Evolutionary conservation across 129 eudicot species (phyloP).

Genomic region (Kitagawia praeruptora): DNA sequence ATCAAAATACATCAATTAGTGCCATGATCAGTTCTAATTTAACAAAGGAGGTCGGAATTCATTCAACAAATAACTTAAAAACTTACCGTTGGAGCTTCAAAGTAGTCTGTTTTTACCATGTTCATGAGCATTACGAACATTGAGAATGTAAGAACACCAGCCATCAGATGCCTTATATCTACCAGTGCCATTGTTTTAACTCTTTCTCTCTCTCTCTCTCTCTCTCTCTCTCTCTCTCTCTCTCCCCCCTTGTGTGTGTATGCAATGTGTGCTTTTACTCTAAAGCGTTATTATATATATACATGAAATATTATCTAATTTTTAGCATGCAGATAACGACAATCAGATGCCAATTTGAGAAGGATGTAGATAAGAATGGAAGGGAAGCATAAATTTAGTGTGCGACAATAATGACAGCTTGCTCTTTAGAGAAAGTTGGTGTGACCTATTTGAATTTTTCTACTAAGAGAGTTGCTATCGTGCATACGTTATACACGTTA

Average conservation of each 20-base stretch:
- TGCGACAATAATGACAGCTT: constrained; percentile 1
- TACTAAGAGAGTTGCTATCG: neutral
- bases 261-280: neutral
- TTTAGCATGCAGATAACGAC: neutral
- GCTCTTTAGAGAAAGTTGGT: neutral
- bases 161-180: constrained; percentile 52
- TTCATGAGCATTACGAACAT: constrained; percentile 60
- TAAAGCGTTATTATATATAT: neutral
- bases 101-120: constrained; percentile 58
- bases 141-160: constrained; percentile 46
- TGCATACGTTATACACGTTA: neutral
- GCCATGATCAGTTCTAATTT: neutral
- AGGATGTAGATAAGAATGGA: neutral
- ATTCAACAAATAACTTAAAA: neutral
- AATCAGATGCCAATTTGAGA: neutral
- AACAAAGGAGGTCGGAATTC: neutral
- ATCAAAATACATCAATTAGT: neutral
- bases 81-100: constrained; percentile 24
- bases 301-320: neutral
- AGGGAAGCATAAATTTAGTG: neutral
- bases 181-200: neutral
- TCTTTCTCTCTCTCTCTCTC: neutral
- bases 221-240: neutral
- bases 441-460: neutral
- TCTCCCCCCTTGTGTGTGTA: neutral